A percentile compares a stretch with the other conserved stretches of the same genome.
phyloP scores from a whole-genome alignment of 2,329 filamentous ascomycete genomes.

The Plenodomus lindquistii region DNA sequence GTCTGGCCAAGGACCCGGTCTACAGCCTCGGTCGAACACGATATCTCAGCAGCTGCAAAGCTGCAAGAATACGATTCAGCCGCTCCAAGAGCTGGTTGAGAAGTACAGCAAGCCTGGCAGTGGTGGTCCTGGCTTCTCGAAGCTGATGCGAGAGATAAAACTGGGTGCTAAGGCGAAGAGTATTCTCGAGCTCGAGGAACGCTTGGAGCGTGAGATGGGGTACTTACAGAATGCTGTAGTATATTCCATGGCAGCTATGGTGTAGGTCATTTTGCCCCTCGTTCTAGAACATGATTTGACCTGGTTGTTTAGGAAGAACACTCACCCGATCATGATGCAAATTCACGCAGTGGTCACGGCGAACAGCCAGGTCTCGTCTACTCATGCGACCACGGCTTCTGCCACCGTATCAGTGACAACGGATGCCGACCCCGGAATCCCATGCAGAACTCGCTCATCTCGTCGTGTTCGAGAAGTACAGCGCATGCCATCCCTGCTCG shows the following conservation, averaged over 20 bases:
- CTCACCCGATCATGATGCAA: not conserved
- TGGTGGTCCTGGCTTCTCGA: not conserved
- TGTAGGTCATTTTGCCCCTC: slow-evolving; percentile 5
- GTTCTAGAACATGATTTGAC: not conserved
- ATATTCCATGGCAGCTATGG: slow-evolving; percentile 7
- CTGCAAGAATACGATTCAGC: slow-evolving; percentile 11
- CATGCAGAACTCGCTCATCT: not conserved
- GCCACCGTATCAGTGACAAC: not conserved
- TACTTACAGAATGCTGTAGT: slow-evolving; percentile 7
- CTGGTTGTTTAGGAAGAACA: not conserved
- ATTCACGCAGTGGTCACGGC: not conserved
- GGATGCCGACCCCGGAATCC: not conserved
- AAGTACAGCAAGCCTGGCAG: not conserved
- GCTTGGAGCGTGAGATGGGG: slow-evolving; percentile 10
- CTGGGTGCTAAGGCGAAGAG: slow-evolving; percentile 13
- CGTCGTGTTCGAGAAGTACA: not conserved
- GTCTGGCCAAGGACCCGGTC: slow-evolving; percentile 4
- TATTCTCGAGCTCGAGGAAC: slow-evolving; percentile 7
- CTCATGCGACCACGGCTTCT: not conserved
- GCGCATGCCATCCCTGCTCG: not conserved
- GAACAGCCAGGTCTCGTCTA: not conserved
- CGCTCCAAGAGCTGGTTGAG: slow-evolving; percentile 1
- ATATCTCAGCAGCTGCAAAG: slow-evolving; percentile 11
- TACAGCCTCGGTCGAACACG: slow-evolving; percentile 14
- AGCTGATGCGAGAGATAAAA: slow-evolving; percentile 6